Evolutionary conservation across 805 yeast species (phyloP).

Genomic region (Candida qinlingensis): DNA sequence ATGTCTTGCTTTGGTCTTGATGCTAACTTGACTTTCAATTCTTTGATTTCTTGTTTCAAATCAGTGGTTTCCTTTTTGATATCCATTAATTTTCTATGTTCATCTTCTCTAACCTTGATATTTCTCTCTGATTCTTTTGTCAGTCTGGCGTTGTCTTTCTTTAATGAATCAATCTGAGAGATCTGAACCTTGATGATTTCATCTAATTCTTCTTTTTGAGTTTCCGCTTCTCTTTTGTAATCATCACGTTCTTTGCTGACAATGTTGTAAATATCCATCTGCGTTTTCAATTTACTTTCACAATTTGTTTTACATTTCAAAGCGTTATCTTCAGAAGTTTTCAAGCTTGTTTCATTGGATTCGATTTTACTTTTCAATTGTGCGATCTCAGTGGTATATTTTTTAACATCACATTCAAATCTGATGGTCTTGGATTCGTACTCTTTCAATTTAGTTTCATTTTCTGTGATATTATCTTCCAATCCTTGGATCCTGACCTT

Average conservation of each 20-base stretch:
- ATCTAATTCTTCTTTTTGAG: constrained; percentile 27
- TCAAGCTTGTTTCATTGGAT: constrained; percentile 1
- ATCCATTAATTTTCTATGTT: neutral
- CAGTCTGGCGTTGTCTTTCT: neutral
- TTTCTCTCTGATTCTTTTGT: constrained; percentile 1
- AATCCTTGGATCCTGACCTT: neutral
- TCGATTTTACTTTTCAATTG: neutral
- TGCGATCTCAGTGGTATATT: neutral
- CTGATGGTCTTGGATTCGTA: neutral
- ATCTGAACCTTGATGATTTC: constrained; percentile 11
- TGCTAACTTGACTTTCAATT: neutral
- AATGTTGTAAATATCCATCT: constrained; percentile 28
- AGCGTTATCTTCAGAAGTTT: constrained; percentile 13
- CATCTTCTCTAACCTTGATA: neutral
- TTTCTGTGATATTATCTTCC: neutral
- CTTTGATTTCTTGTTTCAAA: constrained; percentile 1
- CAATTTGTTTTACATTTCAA: constrained; percentile 22
- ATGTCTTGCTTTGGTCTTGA: neutral
- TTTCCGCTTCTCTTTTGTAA: constrained; percentile 22
- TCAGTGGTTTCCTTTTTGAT: neutral
- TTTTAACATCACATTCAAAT: neutral
- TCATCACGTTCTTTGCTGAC: constrained; percentile 26
- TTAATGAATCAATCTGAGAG: constrained; percentile 5
- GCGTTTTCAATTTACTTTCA: constrained; percentile 32
- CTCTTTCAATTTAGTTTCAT: neutral